phyloP scores from a whole-genome alignment of 257 asterid species.

The Nicotiana tabacum region DNA sequence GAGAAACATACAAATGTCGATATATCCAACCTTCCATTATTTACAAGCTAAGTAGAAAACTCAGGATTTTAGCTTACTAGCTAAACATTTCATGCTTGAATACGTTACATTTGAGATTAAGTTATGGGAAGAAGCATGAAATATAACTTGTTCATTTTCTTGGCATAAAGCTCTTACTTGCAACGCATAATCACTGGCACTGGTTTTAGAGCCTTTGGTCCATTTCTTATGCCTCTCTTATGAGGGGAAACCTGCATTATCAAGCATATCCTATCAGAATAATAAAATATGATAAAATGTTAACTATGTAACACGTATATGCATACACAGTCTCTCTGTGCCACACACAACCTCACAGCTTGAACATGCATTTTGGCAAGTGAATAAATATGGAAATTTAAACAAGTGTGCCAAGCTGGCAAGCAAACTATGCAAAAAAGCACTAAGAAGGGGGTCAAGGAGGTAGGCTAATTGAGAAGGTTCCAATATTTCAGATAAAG shows the following conservation, averaged over 20 bases:
- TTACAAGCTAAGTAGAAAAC: background rate
- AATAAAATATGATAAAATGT: background rate
- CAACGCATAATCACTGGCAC: constrained; percentile 89
- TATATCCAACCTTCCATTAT: background rate
- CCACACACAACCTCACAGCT: background rate
- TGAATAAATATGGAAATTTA: background rate
- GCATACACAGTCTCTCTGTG: background rate
- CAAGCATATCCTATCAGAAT: constrained; percentile 10
- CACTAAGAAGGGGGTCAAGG: background rate
- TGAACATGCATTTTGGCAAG: background rate
- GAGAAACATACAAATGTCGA: background rate
- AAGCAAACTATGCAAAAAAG: background rate
- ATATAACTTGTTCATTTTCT: background rate
- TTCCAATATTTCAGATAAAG: background rate
- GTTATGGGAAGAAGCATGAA: background rate
- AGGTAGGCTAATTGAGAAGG: background rate
- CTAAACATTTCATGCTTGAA: background rate
- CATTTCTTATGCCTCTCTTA: constrained; percentile 90
- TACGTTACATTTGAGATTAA: background rate
- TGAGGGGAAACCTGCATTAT: constrained; percentile 66
- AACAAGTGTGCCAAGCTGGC: background rate
- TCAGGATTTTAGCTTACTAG: constrained; percentile 1
- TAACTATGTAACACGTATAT: background rate
- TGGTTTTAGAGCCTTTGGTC: constrained; percentile 98
- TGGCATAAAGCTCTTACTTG: constrained; percentile 54